Evolutionary conservation across 2,329 filamentous ascomycete genomes (phyloP), one percentile per base, ranked within the genome.

Genomic region (Sodiomyces alkalinus): DNA sequence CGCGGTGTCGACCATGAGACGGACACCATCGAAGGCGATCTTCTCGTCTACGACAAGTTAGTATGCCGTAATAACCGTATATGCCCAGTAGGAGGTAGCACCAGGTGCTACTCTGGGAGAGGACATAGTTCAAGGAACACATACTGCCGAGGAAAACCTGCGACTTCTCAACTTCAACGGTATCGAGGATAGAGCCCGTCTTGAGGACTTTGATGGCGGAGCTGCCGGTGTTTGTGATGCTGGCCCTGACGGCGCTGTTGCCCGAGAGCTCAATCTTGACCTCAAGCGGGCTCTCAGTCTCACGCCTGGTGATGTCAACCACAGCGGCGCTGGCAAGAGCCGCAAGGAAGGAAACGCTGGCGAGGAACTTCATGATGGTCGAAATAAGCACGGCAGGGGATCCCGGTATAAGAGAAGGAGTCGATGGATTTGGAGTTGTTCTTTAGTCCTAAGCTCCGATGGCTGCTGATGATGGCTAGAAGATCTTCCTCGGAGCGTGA

Each of bases 181-280:
- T 52, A 38, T 68, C 64, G 26, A 71, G 48, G 38, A 71, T 59
- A 29, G 60, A 65, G 19, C 65, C 65, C 23, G 57, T 55, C 51
- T 58, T 68, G 36, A 70, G 49, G 16, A 71, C 42, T 46, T 66
- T 65, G 36, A 70, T 43, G 32, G 52, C 52, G 26, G 48, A 50
- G 25, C 51, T 50, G 25, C 64, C 65, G 18, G 51, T 64, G 53
- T 70, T 70, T 38, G 59, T 67, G 33, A 71, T 52, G 25, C 51
- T 48, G 17, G 64, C 61, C 49, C 64, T 66, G 38, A 71, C 53
- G 30, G 52, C 53, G n/a, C 62, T 58, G 49, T 69, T 68, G 33
- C 58, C 60, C 14, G 55, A 44, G 39, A 58, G 50, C 44, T 61
- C 48, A 31, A 68, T 53, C 41, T 58, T 48, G 34, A 62, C 56